phyloP scores from a whole-genome alignment of 345 rosid species.

The Citropsis articulata region DNA sequence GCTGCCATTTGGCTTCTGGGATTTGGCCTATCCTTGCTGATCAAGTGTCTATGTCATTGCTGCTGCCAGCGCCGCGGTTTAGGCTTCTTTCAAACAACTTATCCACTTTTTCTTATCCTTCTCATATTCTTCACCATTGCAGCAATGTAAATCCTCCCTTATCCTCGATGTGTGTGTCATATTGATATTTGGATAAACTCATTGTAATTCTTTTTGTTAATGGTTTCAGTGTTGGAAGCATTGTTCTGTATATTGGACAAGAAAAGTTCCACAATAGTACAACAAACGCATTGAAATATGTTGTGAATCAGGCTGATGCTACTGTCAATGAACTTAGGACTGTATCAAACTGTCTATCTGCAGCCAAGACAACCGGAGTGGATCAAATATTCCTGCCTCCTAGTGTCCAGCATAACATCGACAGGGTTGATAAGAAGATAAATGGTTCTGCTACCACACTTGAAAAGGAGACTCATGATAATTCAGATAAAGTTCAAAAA shows the following conservation, averaged over 20 bases:
- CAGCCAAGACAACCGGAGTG: slow-evolving; percentile 29
- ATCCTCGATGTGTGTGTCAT: too few relatives aligned
- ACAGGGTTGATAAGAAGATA: slow-evolving; percentile 21
- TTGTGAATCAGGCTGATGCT: slow-evolving; percentile 37
- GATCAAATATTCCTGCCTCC: slow-evolving; percentile 24
- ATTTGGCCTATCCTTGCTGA: slow-evolving; percentile 32
- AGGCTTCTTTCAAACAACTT: slow-evolving; percentile 32
- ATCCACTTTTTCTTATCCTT: slow-evolving; percentile 34
- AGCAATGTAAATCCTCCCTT: slow-evolving; percentile 34
- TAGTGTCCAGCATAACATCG: slow-evolving; percentile 23
- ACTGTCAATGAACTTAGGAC: slow-evolving; percentile 28
- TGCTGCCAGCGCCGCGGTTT: slow-evolving; percentile 31
- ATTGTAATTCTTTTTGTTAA: not conserved
- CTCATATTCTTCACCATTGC: slow-evolving; percentile 36
- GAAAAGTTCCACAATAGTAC: slow-evolving; percentile 36
- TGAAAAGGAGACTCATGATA: slow-evolving; percentile 23
- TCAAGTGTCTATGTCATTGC: slow-evolving; percentile 27
- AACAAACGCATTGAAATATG: slow-evolving; percentile 29
- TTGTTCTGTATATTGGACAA: slow-evolving; percentile 37
- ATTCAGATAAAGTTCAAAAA: slow-evolving; percentile 27
- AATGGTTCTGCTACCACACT: slow-evolving; percentile 30
- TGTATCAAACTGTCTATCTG: slow-evolving; percentile 32
- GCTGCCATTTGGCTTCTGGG: slow-evolving; percentile 40
- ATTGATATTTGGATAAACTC: not conserved
- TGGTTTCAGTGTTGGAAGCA: slow-evolving; percentile 29